phyloP scores from a whole-genome alignment of 305 asterid species.

The Withania somnifera region DNA sequence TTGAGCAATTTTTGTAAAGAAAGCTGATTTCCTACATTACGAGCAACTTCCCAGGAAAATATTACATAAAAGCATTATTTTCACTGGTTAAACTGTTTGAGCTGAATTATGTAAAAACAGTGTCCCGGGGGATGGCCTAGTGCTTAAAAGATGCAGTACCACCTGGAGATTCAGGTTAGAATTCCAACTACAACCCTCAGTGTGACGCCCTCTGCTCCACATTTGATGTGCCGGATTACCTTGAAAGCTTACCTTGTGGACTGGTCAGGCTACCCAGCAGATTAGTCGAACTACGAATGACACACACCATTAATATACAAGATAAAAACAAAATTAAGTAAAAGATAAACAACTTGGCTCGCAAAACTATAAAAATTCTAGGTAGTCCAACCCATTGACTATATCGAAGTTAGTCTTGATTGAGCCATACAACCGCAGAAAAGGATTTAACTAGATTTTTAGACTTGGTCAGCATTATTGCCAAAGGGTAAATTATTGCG shows the following conservation, averaged over 20 bases:
- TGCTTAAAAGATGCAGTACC: neutral
- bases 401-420: neutral
- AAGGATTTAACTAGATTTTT: neutral
- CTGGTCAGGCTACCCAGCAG: neutral
- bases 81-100: neutral
- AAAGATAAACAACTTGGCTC: neutral
- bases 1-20: neutral
- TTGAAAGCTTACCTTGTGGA: neutral
- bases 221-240: neutral
- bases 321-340: neutral
- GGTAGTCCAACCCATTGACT: neutral
- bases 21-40: neutral
- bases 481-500: neutral
- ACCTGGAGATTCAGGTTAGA: neutral
- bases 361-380: neutral
- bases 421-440: neutral
- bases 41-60: neutral
- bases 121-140: neutral
- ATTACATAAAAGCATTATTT: neutral
- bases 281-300: neutral
- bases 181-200: neutral
- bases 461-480: no score
- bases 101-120: neutral
- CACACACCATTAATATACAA: neutral
- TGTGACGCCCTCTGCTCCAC: neutral